phyloP scores from a whole-genome alignment of 2,329 filamentous ascomycete genomes.

The Tympanopsis confertula region DNA sequence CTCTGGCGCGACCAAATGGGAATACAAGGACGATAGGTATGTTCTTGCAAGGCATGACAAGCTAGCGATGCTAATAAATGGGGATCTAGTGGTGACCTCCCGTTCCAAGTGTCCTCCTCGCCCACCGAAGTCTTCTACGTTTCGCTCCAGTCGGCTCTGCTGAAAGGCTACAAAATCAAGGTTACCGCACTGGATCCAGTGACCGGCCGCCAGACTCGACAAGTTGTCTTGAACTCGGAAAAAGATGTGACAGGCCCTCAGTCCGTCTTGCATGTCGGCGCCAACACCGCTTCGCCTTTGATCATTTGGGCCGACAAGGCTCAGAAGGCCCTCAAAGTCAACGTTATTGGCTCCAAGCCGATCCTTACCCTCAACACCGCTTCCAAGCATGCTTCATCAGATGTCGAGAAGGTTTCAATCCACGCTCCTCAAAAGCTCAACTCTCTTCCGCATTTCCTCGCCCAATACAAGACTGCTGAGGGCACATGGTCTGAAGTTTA shows the following conservation, averaged over 20 bases:
- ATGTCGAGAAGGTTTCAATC: constrained; percentile 26
- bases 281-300: constrained; percentile 41
- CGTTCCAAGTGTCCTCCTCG: constrained; percentile 49
- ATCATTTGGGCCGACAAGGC: constrained; percentile 43
- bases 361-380: background rate
- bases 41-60: background rate
- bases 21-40: constrained; percentile 1
- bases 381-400: constrained; percentile 10
- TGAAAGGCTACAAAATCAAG: constrained; percentile 51
- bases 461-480: constrained; percentile 45
- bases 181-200: constrained; percentile 45
- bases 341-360: constrained; percentile 29
- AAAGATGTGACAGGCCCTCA: constrained; percentile 37
- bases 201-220: constrained; percentile 45
- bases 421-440: constrained; percentile 46
- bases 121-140: constrained; percentile 47
- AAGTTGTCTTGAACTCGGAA: constrained; percentile 46
- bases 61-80: background rate
- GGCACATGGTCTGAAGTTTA: constrained; percentile 60
- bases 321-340: constrained; percentile 37
- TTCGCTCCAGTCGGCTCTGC: constrained; percentile 40
- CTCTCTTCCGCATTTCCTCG: constrained; percentile 51
- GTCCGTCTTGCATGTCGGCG: constrained; percentile 38
- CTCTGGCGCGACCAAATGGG: background rate
- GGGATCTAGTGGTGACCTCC: constrained; percentile 12